A percentile compares a stretch with the other conserved stretches of the same genome.
phyloP scores from a whole-genome alignment of 768 basidiomycete genomes.

The Cytidiella melzeri region DNA sequence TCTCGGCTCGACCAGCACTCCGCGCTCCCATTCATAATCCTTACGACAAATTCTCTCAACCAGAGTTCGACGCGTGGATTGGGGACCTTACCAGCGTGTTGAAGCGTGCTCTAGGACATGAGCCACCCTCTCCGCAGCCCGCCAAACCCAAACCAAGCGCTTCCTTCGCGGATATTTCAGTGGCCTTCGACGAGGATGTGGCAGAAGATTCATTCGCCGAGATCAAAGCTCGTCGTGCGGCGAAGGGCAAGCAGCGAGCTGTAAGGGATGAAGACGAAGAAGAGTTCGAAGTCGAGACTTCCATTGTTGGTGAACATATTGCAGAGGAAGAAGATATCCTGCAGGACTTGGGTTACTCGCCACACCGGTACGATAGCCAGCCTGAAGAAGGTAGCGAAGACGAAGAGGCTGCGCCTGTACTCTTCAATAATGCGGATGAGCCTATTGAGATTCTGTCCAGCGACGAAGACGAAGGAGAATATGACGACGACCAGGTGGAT shows the following conservation, averaged over 20 bases:
- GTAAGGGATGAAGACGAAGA: conserved; percentile 49
- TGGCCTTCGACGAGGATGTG: conserved; percentile 24
- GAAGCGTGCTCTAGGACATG: conserved; percentile 51
- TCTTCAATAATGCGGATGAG: conserved; percentile 6
- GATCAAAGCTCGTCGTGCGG: conserved; percentile 41
- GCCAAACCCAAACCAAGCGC: neutral
- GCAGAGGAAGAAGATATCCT: conserved; percentile 13
- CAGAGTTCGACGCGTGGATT: conserved; percentile 69
- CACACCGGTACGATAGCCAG: neutral
- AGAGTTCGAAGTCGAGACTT: conserved; percentile 19
- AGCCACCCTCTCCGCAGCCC: conserved; percentile 21
- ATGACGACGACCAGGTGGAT: conserved; percentile 1
- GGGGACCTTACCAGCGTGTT: conserved; percentile 53
- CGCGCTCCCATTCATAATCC: conserved; percentile 61
- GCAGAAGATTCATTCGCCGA: conserved; percentile 54
- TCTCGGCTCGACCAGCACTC: conserved; percentile 12
- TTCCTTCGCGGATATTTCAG: conserved; percentile 9
- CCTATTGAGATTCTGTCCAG: conserved; percentile 11
- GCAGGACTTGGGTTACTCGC: conserved; percentile 12
- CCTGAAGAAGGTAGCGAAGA: conserved; percentile 26
- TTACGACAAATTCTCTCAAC: conserved; percentile 64
- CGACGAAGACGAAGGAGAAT: conserved; percentile 8
- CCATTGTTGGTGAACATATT: conserved; percentile 20
- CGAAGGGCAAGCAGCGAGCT: conserved; percentile 65
- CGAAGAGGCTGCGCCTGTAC: conserved; percentile 9